Base-by-base conservation (phyloP, 2,329 filamentous ascomycete species). In the Colletotrichum sp. region DNA sequence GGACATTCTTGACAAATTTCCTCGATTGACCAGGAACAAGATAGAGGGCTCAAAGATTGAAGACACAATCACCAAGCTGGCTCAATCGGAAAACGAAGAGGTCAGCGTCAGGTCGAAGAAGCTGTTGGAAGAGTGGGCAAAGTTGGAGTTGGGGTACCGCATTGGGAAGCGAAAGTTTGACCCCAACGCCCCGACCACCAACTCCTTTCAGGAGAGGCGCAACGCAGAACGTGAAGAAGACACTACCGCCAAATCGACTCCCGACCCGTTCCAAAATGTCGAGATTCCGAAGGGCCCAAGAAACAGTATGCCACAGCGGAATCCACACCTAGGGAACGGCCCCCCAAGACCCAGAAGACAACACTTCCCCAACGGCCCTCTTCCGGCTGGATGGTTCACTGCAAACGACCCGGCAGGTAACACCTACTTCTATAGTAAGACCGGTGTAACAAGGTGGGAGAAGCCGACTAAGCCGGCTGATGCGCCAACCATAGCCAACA, bases 1-100 rank as follows among this genome's bases (percentile, higher is more conserved):
- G 77, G 93, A 97, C 78, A 96, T 99, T 71, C 90, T 99, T 24
- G 93, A 98, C 84, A 93, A 93, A 78, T 94, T 99, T 78, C 97
- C 97, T 1, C 93, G 96, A 12, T 88, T 99, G 66, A 99, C 97
- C 24, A 93, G 95, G 75, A 99, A 99, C 88, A 99, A 99, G 86
- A 98, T 99, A 75, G 93, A 95, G 79, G 96, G 98, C 81, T 98
- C 97, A 10, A 98, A 98, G 81, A 98, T 99, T 77, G 97, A 99
- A 83, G 90, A 93, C 3, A 94, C 94, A 0, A 91, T 99, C 57
- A 89, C 95, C 80, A 90, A 90, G 5, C 87, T 99, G 68, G 90
- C 89, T 2, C 86, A 86, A 15, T 94, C 92, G 22, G 92, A 93
- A 10, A 93, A 98, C 81, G 92, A 95, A 77, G 90, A 94, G 75